These are phyloP conservation scores for Zygosaccharomyces kombuchaensis DNA, from an alignment of 805 yeast species.

Conservation along the genomic window DNA sequence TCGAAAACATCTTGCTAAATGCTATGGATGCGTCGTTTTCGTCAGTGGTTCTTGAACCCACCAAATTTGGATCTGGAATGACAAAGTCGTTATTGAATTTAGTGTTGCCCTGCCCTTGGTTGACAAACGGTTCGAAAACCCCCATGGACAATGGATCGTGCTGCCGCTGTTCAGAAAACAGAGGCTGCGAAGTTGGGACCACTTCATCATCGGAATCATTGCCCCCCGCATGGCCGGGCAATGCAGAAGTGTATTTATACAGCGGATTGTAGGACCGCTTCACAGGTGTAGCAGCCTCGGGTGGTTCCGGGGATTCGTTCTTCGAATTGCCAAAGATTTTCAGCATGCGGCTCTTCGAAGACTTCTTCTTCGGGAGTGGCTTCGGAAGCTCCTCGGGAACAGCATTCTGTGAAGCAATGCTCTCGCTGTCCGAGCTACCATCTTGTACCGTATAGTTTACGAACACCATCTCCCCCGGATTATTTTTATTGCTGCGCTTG, in stretches of 20 bases:
- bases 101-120: not conserved
- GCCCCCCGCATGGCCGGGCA: not conserved
- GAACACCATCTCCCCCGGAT: conserved; percentile 31
- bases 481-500: conserved; percentile 16
- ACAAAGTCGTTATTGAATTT: conserved; percentile 3
- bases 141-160: conserved; percentile 1
- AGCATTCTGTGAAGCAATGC: not conserved
- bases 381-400: conserved; percentile 4
- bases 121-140: conserved; percentile 1
- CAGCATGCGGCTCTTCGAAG: conserved; percentile 30
- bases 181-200: conserved; percentile 5
- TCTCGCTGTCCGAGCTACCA: conserved; percentile 12
- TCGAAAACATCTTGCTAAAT: conserved; percentile 34
- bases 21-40: conserved; percentile 37
- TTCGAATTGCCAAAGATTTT: conserved; percentile 29
- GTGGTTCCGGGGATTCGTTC: conserved; percentile 1
- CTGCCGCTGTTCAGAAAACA: not conserved
- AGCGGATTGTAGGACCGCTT: conserved; percentile 3
- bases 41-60: conserved; percentile 15
- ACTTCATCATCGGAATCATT: conserved; percentile 4
- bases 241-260: not conserved
- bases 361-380: conserved; percentile 22
- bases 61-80: conserved; percentile 5
- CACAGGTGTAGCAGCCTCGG: not conserved
- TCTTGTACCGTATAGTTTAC: conserved; percentile 36